phyloP scores from a whole-genome alignment of 163 green algal species.

The Coccomyxa subellipsoidea region DNA sequence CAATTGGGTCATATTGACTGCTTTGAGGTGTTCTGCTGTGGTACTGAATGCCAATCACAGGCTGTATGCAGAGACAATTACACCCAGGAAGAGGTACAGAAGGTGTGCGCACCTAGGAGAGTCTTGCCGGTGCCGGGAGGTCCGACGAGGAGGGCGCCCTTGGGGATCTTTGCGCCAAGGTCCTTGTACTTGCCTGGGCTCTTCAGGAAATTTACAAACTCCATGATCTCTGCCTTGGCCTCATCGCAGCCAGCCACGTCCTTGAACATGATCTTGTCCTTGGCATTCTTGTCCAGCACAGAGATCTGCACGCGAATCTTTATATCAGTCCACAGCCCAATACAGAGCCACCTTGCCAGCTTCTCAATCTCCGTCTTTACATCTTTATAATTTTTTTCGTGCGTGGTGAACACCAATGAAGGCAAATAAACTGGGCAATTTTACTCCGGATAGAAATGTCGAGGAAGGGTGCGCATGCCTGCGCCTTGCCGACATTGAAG shows the following conservation, averaged over 20 bases:
- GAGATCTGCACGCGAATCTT: conserved; percentile 54
- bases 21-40: too few relatives aligned
- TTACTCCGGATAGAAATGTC: too few relatives aligned
- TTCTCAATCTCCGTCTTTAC: too few relatives aligned
- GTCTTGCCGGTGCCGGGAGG: conserved; percentile 73
- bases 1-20: background rate
- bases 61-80: too few relatives aligned
- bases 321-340: background rate
- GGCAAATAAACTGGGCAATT: too few relatives aligned
- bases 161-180: conserved; percentile 90
- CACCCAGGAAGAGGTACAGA: too few relatives aligned
- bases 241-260: conserved; percentile 91
- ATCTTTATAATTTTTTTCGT: too few relatives aligned
- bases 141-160: conserved; percentile 81
- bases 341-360: too few relatives aligned
- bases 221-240: conserved; percentile 94
- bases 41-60: too few relatives aligned
- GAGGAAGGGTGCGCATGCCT: conserved; percentile 26
- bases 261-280: conserved; percentile 90
- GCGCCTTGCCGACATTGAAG: conserved; percentile 92
- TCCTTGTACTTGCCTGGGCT: conserved; percentile 78
- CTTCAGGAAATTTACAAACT: conserved; percentile 94
- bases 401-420: too few relatives aligned
- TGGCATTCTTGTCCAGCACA: conserved; percentile 86
- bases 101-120: background rate